Base-by-base conservation (phyloP, 345 rosid genomes). In the Pugionium dolabratum region DNA sequence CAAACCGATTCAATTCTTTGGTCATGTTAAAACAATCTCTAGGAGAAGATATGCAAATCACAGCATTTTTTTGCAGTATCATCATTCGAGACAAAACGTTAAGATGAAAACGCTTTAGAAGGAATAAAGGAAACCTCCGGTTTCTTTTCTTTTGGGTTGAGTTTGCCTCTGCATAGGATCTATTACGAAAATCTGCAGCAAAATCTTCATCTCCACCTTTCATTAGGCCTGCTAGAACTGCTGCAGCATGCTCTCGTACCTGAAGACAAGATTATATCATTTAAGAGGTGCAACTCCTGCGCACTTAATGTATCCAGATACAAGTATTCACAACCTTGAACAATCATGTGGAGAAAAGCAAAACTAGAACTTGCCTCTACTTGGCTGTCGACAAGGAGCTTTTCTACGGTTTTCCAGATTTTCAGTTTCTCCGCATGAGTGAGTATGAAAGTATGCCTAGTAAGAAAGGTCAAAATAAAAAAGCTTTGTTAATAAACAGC, bases 201-300 rank as follows among this genome's bases (percentile, higher is more conserved):
- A 94, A 82, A 74, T 81, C 82, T 78, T 84, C 89, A 78, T 90
- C 95, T 50, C 90, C 99, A 44, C 97, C 97, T 79, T 94, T 94
- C 95, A 88, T 82, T 67, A 94, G 75, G 60, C 97, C 97, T 44
- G 97, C 99, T 64, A 94, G 83, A 79, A 94, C 97, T 39, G 96
- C 89, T 30, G 97, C 97, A 32, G 97, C 96, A 77, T 90, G 99
- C 85, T 94, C 99, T 62, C 99, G 88, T 67, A 94, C 95, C 99
- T 94, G 58, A 54, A 60, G 50, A 66, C 44, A 59, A 54, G 45
- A 60, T 60, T 37, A 53, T 9, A 60, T 60, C 58, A 53, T 32
- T 44, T 4, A 46, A 18, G 41, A 39, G 35, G 29, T 35, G 10
- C 53, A 26, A 28, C 9, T 18, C 31, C 44, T 46, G 40, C 1